phyloP scores from a whole-genome alignment of 192 early-diverging fungal species.

The Mortierella antarctica region DNA sequence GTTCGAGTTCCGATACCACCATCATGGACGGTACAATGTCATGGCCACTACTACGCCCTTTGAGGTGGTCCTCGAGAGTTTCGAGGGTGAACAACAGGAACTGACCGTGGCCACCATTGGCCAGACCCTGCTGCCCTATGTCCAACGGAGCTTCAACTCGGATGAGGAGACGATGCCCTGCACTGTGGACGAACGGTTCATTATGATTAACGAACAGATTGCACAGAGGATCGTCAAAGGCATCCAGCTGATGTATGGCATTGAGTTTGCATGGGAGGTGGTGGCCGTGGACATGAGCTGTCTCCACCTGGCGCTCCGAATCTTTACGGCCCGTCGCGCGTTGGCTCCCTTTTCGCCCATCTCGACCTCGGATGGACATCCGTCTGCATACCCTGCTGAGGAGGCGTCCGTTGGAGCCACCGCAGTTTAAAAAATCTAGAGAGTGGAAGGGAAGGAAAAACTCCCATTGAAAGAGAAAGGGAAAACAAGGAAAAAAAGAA shows the following conservation, averaged over 20 bases:
- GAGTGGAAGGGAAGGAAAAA: no score
- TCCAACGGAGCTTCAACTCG: conserved; percentile 59
- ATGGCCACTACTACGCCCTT: conserved; percentile 82
- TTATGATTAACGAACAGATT: conserved; percentile 67
- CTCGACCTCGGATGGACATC: background rate
- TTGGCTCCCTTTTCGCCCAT: conserved; percentile 59
- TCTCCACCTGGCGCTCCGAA: conserved; percentile 60
- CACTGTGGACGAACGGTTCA: conserved; percentile 61
- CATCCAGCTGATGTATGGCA: conserved; percentile 83
- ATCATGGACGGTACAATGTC: conserved; percentile 87
- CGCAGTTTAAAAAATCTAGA: conserved; percentile 8
- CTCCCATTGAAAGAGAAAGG: no score
- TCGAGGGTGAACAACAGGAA: conserved; percentile 1
- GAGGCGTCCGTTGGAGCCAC: background rate
- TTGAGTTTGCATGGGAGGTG: conserved; percentile 90
- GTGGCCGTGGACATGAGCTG: conserved; percentile 65
- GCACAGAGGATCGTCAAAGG: conserved; percentile 83
- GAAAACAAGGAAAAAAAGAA: no score
- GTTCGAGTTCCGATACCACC: conserved; percentile 94
- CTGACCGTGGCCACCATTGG: conserved; percentile 47
- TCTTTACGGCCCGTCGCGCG: conserved; percentile 66
- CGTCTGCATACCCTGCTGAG: background rate
- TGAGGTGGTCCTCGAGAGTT: conserved; percentile 71
- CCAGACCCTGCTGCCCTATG: conserved; percentile 51
- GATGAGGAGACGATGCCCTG: conserved; percentile 59